Conservation (phyloP, 1,284 basidiomycete genomes). For the Trametes hirsuta region DNA sequence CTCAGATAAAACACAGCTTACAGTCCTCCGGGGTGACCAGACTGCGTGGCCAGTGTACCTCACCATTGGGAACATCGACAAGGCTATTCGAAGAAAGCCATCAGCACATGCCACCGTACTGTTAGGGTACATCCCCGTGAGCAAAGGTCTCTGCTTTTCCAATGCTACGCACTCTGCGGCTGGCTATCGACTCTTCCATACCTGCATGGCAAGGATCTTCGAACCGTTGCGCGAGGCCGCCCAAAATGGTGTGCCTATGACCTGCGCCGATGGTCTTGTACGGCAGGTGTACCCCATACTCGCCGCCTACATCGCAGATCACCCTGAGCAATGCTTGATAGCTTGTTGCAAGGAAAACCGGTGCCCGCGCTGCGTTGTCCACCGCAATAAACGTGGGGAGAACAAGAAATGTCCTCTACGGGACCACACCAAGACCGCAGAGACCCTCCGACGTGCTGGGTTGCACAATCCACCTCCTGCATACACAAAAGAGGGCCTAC, state of each 20-base stretch:
- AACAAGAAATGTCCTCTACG: neutral
- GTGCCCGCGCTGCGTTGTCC: conserved; percentile 20
- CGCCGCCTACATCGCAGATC: conserved; percentile 36
- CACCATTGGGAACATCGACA: too few species aligned
- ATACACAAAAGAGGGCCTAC: conserved; percentile 4
- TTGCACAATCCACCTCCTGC: neutral
- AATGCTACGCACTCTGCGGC: conserved; percentile 13
- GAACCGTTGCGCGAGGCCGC: conserved; percentile 26
- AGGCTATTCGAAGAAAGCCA: conserved; percentile 26
- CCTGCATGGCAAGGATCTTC: conserved; percentile 32
- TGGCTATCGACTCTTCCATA: conserved; percentile 32
- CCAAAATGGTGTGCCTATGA: conserved; percentile 25
- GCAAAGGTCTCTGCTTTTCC: conserved; percentile 27
- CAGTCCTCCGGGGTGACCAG: too few species aligned
- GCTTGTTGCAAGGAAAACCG: conserved; percentile 21
- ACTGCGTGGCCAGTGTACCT: too few species aligned
- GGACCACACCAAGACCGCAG: too few species aligned
- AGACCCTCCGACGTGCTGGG: too few species aligned
- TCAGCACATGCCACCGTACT: conserved; percentile 29
- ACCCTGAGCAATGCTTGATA: conserved; percentile 38
- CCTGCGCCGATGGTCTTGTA: conserved; percentile 29
- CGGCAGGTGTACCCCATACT: conserved; percentile 29
- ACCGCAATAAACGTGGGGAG: neutral
- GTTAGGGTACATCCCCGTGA: conserved; percentile 32
- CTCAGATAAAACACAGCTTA: too few species aligned